Evolutionary conservation across 1,284 basidiomycete species (phyloP), one percentile per base, ranked within the genome.

Genomic region (Austropuccinia psidii): DNA sequence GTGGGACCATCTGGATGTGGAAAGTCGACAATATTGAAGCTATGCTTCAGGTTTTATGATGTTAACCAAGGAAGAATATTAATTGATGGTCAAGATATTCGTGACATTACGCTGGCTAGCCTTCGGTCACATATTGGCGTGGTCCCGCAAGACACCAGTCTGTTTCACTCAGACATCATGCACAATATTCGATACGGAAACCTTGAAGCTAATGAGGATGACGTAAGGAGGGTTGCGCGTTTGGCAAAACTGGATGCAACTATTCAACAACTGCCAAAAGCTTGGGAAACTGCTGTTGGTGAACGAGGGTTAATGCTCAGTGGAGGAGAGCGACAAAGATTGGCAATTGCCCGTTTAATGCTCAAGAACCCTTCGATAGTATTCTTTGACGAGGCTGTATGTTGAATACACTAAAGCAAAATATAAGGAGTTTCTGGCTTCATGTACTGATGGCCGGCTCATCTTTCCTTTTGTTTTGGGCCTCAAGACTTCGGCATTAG

Each of bases 31-130:
- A 43, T 73, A 41, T 73, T 73, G 31, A 73, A 57, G 45, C 29
- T 73, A 37, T 73, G 72, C 39, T 73, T 73, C 49, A 45, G 72
- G 52, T 73, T 73, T 66, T 73, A 73, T 39, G 72, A 73, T 50
- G 43, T 66, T 49, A 39, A 65, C 24, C 19, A 45, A 24, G 72
- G 72, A 39, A 64, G 61, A 41, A 73, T 73, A 24, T 66, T 65
- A 29, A 73, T 73, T 39, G 72, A 73, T 55, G 62, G 41, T 39
- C 72, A 73, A 66, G 72, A 73, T 50, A 73, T 73, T 49, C 49
- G 62, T 35, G 61, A 65, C 45, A 54, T 73, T n/a, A 55, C 49
- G 1, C 33, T 73, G 27, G 31, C 24, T 9, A 73, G 72, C 66
- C 60, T 73, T 27, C 33, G 72, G 21, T 66, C 61, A 45, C 49